phyloP scores from a whole-genome alignment of 2,329 filamentous ascomycete genomes.

The Allantophomopsis lycopodina region DNA sequence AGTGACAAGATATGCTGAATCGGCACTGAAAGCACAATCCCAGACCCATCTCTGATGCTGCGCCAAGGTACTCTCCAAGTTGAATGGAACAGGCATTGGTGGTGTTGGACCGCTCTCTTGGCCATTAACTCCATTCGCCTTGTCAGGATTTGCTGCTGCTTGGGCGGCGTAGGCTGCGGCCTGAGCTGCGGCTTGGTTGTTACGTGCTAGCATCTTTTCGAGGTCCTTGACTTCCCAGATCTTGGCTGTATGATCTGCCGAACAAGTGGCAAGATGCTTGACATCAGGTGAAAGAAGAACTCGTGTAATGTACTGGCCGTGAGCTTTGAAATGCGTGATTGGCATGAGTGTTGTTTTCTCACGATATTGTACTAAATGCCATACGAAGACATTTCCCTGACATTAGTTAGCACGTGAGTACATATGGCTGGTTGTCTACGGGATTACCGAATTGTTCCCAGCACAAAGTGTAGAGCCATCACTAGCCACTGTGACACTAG shows the following conservation, averaged over 20 bases:
- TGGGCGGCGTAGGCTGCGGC: slow-evolving; percentile 8
- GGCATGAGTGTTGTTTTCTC: slow-evolving; percentile 59
- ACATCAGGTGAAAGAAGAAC: slow-evolving; percentile 64
- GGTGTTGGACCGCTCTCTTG: not conserved
- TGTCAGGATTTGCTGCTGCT: slow-evolving; percentile 2
- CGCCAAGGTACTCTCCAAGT: slow-evolving; percentile 54
- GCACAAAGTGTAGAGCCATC: slow-evolving; percentile 89
- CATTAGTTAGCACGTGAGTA: slow-evolving; percentile 5
- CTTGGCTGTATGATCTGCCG: slow-evolving; percentile 71
- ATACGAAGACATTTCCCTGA: slow-evolving; percentile 93
- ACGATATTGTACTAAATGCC: slow-evolving; percentile 68
- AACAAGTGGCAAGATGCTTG: slow-evolving; percentile 61
- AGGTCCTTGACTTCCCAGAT: slow-evolving; percentile 84
- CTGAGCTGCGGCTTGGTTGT: slow-evolving; percentile 9
- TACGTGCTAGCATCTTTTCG: slow-evolving; percentile 27
- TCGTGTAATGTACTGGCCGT: slow-evolving; percentile 61
- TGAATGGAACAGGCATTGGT: slow-evolving; percentile 32
- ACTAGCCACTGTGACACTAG: slow-evolving; percentile 89
- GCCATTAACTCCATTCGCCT: not conserved
- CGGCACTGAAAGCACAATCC: slow-evolving; percentile 66
- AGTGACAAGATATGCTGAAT: slow-evolving; percentile 61
- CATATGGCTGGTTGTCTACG: not conserved
- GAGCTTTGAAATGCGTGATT: slow-evolving; percentile 58
- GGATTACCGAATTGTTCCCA: slow-evolving; percentile 70
- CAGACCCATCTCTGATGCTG: slow-evolving; percentile 68